Percentiles rank a stretch among this genome's conserved stretches.
phyloP scores from a whole-genome alignment of 306 rosid genomes.

The Rubus idaeus region DNA sequence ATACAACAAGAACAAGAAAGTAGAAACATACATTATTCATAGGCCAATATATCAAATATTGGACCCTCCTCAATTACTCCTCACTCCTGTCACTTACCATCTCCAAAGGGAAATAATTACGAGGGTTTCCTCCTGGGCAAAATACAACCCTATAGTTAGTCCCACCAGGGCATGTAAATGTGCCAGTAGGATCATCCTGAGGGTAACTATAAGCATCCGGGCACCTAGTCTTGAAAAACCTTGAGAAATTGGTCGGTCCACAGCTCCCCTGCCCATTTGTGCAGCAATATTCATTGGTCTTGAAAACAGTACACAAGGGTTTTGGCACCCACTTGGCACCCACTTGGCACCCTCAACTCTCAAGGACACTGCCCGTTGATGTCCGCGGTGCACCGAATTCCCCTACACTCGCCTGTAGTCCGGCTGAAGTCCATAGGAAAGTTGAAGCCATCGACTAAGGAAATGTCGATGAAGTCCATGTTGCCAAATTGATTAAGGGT shows the following conservation, averaged over 20 bases:
- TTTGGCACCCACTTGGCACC: conserved; percentile 48
- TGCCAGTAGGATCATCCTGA: conserved; percentile 22
- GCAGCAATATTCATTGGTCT: conserved; percentile 29
- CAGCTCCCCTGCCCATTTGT: conserved; percentile 34
- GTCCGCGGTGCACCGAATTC: conserved; percentile 35
- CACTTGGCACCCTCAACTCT: conserved; percentile 28
- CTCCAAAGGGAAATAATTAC: conserved; percentile 26
- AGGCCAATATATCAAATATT: background rate
- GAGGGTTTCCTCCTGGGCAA: conserved; percentile 19
- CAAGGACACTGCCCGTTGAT: conserved; percentile 52
- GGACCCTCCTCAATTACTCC: background rate
- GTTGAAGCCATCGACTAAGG: conserved; percentile 60
- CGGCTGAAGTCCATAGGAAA: conserved; percentile 48
- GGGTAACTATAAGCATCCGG: conserved; percentile 32
- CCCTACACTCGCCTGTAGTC: conserved; percentile 17
- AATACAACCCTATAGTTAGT: conserved; percentile 32
- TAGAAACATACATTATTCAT: background rate
- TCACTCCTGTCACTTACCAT: conserved; percentile 17
- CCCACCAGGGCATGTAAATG: conserved; percentile 29
- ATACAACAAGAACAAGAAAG: background rate
- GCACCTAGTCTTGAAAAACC: conserved; percentile 28
- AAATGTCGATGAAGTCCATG: conserved; percentile 58
- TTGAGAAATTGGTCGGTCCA: conserved; percentile 24
- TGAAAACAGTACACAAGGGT: conserved; percentile 29
- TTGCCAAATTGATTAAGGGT: conserved; percentile 44